Base-by-base conservation (phyloP, 2,329 filamentous ascomycete species). In the Didymella keratinophila region DNA sequence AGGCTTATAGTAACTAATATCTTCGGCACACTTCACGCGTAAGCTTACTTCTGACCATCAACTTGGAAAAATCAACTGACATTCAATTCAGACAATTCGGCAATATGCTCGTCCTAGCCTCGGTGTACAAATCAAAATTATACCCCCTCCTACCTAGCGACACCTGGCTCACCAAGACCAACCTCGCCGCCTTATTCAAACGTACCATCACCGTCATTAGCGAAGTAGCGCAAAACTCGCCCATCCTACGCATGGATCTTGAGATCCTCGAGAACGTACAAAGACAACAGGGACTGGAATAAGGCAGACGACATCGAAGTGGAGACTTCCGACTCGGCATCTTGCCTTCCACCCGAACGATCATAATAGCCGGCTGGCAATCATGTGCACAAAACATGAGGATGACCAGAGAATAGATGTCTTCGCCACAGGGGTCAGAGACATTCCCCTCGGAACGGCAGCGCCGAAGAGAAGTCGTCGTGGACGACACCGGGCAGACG, bases 1-100 rank as follows among this genome's bases (percentile, higher is more conserved):
- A 61, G 86, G 92, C 28, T 86, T 91, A 89, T 97, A 50, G 88
- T 98, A 54, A 98, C 94, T 16, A 98, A 97, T 69, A 89, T 97
- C 23, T 96, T 97, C 57, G 55, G 55, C 8, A 58, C 55, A 32
- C 52, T 58, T 49, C 55, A 58, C 52, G 63, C 60, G 58, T 60
- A 61, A 66, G 76, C 68, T 71, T 64, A 42, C 27, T 11, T 21
- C 27, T 27, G 27, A 27, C 27, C 27, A 27, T 23, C 14, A 20
- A 27, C 25, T 23, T 36, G 16, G 20, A 23, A 25, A 57, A 50
- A 56, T 11, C 28, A 4, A 39, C 56, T 69, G 61, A 68, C 55
- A 39, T 18, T 59, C 44, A 5, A 16, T 62, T 27, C 27, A 96
- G 93, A 5, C 95, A 99, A 92, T 99, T 96, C 81, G 94, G 94